These are phyloP conservation scores for Actinomucor elegans DNA, from an alignment of 371 early-diverging fungal species.

Conservation along the genomic window DNA sequence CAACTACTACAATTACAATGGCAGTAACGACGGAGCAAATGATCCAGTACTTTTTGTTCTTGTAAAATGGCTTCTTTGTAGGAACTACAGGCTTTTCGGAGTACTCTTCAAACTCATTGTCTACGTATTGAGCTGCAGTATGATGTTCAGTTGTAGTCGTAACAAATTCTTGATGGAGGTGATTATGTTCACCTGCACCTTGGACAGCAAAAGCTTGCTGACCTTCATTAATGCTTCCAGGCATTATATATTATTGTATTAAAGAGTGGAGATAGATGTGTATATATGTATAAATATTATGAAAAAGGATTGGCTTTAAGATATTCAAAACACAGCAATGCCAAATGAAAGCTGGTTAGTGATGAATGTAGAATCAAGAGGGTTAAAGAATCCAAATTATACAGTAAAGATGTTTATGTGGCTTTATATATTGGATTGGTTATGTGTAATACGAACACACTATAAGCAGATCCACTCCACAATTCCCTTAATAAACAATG, in stretches of 20 bases:
- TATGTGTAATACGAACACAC: neutral
- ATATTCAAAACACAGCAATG: slow-evolving; percentile 5
- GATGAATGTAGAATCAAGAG: too few species aligned
- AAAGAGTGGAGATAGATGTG: neutral
- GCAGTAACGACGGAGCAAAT: slow-evolving; percentile 50
- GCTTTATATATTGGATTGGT: neutral
- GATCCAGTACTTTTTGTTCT: slow-evolving; percentile 59
- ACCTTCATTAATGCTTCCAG: slow-evolving; percentile 7
- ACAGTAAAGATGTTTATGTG: neutral
- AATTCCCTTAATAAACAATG: slow-evolving; percentile 5
- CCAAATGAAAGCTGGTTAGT: too few species aligned
- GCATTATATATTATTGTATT: slow-evolving; percentile 8
- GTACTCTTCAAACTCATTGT: slow-evolving; percentile 39
- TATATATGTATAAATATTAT: neutral
- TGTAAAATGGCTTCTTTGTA: slow-evolving; percentile 47
- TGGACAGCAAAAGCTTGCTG: slow-evolving; percentile 10
- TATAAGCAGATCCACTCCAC: slow-evolving; percentile 9
- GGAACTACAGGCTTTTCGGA: slow-evolving; percentile 43
- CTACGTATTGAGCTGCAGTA: slow-evolving; percentile 7
- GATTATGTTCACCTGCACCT: slow-evolving; percentile 6
- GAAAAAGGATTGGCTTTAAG: neutral
- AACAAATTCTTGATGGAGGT: slow-evolving; percentile 2
- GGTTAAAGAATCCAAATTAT: too few species aligned
- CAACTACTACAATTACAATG: slow-evolving; percentile 49
- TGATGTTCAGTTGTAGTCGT: slow-evolving; percentile 4